Conservation (phyloP, 2,329 filamentous ascomycete genomes). For the Arthrinium puccinioides region DNA sequence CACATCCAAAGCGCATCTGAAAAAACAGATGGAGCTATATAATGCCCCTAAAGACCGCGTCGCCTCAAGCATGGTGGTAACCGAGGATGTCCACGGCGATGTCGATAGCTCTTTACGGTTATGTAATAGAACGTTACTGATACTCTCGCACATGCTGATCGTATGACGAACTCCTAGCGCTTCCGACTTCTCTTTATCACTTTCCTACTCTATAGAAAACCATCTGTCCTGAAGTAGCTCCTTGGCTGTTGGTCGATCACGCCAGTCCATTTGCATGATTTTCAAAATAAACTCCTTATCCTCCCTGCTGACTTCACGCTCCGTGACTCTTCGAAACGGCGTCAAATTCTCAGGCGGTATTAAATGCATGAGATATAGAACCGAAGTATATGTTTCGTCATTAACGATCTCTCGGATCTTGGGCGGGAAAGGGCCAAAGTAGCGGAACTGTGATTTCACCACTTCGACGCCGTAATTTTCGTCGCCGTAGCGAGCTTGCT, state of each 20-base stretch:
- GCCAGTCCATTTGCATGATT: neutral
- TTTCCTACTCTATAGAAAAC: too few species aligned
- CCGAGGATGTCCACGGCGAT: too few species aligned
- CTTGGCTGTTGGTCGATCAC: neutral
- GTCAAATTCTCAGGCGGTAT: neutral
- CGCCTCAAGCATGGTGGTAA: too few species aligned
- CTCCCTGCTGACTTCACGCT: neutral
- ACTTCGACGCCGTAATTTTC: neutral
- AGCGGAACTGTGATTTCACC: neutral
- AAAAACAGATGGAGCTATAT: too few species aligned
- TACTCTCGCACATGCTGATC: too few species aligned
- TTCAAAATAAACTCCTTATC: neutral
- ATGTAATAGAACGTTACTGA: too few species aligned
- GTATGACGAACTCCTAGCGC: too few species aligned
- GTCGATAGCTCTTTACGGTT: too few species aligned
- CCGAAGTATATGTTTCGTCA: neutral
- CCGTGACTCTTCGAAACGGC: neutral
- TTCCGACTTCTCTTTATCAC: too few species aligned
- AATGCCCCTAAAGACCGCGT: too few species aligned
- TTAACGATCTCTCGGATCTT: neutral
- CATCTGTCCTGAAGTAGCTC: neutral
- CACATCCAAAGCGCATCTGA: too few species aligned
- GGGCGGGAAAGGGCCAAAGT: neutral
- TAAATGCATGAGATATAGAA: neutral
- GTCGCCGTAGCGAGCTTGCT: neutral